These are phyloP conservation scores for Hygrophorus pudorinus DNA, from an alignment of 768 basidiomycete species.

Conservation along the genomic window DNA sequence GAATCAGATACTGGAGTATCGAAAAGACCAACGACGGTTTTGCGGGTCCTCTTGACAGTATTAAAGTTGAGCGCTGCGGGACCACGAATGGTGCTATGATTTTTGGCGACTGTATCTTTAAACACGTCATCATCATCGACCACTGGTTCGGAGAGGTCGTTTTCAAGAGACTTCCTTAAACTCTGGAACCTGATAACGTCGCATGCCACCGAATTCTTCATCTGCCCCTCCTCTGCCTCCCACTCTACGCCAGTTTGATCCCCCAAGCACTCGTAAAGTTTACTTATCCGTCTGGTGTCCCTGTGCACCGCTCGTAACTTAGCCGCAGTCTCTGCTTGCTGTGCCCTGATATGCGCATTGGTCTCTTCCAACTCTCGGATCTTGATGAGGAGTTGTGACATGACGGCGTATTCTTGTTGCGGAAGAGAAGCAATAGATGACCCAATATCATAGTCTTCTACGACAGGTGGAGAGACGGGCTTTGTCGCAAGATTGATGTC, in stretches of 20 bases:
- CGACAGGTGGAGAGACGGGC: neutral
- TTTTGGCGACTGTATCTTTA: neutral
- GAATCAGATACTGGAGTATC: slow-evolving; percentile 20
- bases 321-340: slow-evolving; percentile 51
- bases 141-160: slow-evolving; percentile 16
- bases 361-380: slow-evolving; percentile 70
- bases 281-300: slow-evolving; percentile 61
- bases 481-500: neutral
- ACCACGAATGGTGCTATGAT: slow-evolving; percentile 1
- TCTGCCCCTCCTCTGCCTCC: slow-evolving; percentile 19
- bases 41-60: slow-evolving; percentile 23
- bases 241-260: slow-evolving; percentile 44
- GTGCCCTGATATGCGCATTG: slow-evolving; percentile 53
- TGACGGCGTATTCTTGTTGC: slow-evolving; percentile 43
- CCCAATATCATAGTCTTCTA: neutral
- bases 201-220: slow-evolving; percentile 13
- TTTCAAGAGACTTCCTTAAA: slow-evolving; percentile 32
- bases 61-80: neutral
- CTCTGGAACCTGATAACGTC: slow-evolving; percentile 41
- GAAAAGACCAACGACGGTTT: slow-evolving; percentile 57
- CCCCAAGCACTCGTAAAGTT: slow-evolving; percentile 58
- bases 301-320: slow-evolving; percentile 61
- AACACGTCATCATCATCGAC: slow-evolving; percentile 1
- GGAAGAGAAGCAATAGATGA: slow-evolving; percentile 20
- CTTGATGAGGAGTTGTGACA: slow-evolving; percentile 65